A percentile compares a stretch with the other conserved stretches of the same genome.
Conservation (phyloP, 2,329 filamentous ascomycete genomes). For the Juglanconis oblonga region DNA sequence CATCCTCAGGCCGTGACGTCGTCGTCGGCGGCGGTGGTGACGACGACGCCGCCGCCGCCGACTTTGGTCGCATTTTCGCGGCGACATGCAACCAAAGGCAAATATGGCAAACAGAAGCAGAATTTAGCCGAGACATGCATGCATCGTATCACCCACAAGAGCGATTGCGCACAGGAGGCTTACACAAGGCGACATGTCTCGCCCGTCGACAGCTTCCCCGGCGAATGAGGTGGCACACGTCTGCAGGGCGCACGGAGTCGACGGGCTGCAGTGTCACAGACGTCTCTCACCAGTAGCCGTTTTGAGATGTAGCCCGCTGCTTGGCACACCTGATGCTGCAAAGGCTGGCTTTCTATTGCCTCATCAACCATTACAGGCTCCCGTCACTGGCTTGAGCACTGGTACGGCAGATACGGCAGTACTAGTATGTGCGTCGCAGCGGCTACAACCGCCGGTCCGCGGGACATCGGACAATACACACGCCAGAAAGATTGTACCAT, state of each 20-base stretch:
- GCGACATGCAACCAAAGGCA: not conserved
- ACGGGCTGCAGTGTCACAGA: conserved; percentile 1
- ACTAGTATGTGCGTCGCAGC: not conserved
- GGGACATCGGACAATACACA: conserved; percentile 6
- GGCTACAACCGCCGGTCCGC: conserved; percentile 5
- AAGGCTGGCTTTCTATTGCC: not conserved
- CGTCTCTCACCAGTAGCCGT: conserved; percentile 1
- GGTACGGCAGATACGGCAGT: not conserved
- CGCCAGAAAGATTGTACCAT: not conserved
- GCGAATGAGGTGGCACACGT: conserved; percentile 6
- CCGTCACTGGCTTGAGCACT: not conserved
- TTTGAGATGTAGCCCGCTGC: not conserved
- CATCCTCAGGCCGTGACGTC: not conserved
- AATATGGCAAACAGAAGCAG: conserved; percentile 13
- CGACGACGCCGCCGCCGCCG: too few relatives aligned
- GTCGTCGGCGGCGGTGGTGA: too few relatives aligned
- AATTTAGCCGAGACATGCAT: conserved; percentile 20
- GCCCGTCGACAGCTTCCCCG: conserved; percentile 7
- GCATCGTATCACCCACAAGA: not conserved
- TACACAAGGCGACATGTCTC: conserved; percentile 14
- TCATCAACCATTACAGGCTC: not conserved
- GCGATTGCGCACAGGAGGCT: conserved; percentile 18
- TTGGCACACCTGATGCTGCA: conserved; percentile 7
- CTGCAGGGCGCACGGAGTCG: not conserved
- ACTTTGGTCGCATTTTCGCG: too few relatives aligned